Base-by-base conservation (phyloP, 1,139 yeast species). In the Hansenula anomala region DNA sequence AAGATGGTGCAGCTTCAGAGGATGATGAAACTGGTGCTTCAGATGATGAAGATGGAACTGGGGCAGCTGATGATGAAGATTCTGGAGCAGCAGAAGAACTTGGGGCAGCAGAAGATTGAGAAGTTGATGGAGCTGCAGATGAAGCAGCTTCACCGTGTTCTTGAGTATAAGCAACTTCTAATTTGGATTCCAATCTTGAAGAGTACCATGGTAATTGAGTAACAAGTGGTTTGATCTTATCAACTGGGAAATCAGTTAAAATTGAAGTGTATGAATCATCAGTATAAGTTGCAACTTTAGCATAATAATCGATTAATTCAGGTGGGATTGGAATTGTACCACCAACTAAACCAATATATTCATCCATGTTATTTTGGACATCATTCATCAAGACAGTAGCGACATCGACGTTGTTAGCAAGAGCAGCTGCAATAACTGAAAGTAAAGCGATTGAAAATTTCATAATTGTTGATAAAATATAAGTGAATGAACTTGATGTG, bases 191-290 rank as follows among this genome's bases (percentile, higher is more conserved):
- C 26, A 58, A 39, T 58, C 71, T 63, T 37, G 59, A 44, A 9
- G 66, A 56, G 48, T 65, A 66, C 71, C 71, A 66, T 44, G 70
- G 68, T 27, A 67, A 51, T 29, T 51, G 57, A 23, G 66, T 56
- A 23, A 59, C 59, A 43, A 64, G 53, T 5, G 52, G 30, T 14
- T 58, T 48, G 34, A 55, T 53, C 23, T 52, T 56, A 23, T 51
- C 37, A 24, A 43, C 45, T 34, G 50, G 49, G 33, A 52, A 44
- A 22, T 42, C 39, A 34, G 52, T 38, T 39, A 56, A 52, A 35
- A 59, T 47, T 15, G 66, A 52, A 36, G 68, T 64, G 55, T 61
- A 64, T 18, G 66, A 58, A 32, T 62, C 61, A 46, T 64, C 69
- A 17, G 66, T 61, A 52, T 64, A 64, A 29, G 69, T 64, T 20